Base-by-base conservation (phyloP, 345 rosid species). In the Cardamine occulta region DNA sequence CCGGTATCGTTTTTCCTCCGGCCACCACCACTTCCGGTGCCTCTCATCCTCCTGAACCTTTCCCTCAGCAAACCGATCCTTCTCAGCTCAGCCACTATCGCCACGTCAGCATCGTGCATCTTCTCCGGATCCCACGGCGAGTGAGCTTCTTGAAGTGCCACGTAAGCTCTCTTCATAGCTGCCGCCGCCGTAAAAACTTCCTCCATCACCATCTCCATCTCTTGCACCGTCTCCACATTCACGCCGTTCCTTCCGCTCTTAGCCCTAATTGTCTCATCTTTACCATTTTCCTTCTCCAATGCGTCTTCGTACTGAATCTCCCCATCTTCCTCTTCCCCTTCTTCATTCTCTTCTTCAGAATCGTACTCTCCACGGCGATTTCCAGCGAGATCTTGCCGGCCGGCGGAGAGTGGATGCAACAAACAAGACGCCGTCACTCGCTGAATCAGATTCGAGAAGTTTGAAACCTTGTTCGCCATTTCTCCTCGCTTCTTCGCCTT, bases 41-140 rank as follows among this genome's bases (percentile, higher is more conserved):
- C 45, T 63, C 82, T 68, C 67, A 80, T 74, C 85, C 93, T 86
- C 84, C 85, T 85, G 75, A 84, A 88, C 68, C 91, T 86, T 82
- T 91, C 97, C 73, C 92, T 82, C 72, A 91, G 72, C 39, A 81
- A 86, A 21, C 82, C 91, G 10, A 94, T 60, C 88, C 80, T 87
- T 82, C 90, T 83, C 72, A 94, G 68, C 86, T 90, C 96, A 48
- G 86, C 89, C 51, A 90, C 93, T 82, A 91, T 88, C 37, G 90
- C 89, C 74, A 86, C 76, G 52, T 94, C 98, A 31, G 98, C 96
- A 26, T 65, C 86, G 77, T 93, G 81, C 89, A 94, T 90, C 82
- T 85, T 85, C 82, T 90, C 96, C 32, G 92, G 95, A 77, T 94
- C 96, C 98, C 98, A 94, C 28, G 98, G 98, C 15, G 87, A 85